phyloP scores from a whole-genome alignment of 176 grass and related monocot genomes.

The Bolboschoenus planiculmis region DNA sequence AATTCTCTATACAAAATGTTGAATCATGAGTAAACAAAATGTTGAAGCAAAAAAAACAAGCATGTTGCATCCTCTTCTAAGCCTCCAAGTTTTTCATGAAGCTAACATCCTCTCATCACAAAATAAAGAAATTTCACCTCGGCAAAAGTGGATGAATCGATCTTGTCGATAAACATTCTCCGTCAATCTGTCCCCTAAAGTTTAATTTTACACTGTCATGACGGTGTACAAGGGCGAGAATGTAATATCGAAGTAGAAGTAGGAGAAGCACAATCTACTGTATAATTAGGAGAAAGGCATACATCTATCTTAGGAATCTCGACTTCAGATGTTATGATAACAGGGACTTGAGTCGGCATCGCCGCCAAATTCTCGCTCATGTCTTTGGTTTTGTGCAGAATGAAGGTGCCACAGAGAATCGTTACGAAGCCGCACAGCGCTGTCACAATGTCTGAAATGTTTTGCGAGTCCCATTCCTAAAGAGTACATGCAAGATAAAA shows the following conservation, averaged over 20 bases:
- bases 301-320: slow-evolving; percentile 16
- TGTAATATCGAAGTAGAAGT: slow-evolving; percentile 24
- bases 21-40: background rate
- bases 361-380: slow-evolving; percentile 26
- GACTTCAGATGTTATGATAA: slow-evolving; percentile 24
- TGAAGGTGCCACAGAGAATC: slow-evolving; percentile 61
- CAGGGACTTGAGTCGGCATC: slow-evolving; percentile 32
- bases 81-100: background rate
- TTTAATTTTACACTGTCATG: background rate
- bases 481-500: background rate
- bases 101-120: background rate
- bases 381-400: slow-evolving; percentile 75
- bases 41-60: background rate
- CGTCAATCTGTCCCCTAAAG: background rate
- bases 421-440: slow-evolving; percentile 62
- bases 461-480: slow-evolving; percentile 58
- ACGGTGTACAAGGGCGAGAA: slow-evolving; percentile 6
- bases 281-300: background rate
- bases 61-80: background rate
- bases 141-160: background rate
- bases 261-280: slow-evolving; percentile 7
- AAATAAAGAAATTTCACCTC: background rate
- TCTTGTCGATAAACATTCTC: background rate
- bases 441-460: slow-evolving; percentile 52
- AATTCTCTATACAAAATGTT: background rate